Conservation (phyloP, 148 eudicot species). For the Vaccinium corymbosum region DNA sequence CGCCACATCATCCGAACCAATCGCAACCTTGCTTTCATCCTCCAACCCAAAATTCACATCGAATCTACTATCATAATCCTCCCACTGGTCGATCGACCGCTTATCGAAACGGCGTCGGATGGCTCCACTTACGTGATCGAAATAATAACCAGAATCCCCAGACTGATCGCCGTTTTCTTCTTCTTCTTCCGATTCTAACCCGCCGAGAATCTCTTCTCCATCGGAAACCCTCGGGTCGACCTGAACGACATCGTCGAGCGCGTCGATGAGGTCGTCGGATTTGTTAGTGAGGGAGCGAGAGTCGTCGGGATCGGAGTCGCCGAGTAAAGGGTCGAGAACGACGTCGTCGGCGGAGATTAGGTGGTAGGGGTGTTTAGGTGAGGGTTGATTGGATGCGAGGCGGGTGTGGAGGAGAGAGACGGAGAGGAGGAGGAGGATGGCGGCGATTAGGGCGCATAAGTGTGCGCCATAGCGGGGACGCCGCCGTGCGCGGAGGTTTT, state of each 20-base stretch:
- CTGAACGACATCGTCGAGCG: slow-evolving; percentile 29
- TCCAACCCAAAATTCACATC: slow-evolving; percentile 23
- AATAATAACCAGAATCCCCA: slow-evolving; percentile 40
- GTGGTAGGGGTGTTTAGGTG: slow-evolving; percentile 15
- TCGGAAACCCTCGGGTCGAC: slow-evolving; percentile 22
- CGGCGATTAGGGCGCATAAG: slow-evolving; percentile 40
- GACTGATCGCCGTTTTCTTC: slow-evolving; percentile 12
- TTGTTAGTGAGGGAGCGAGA: slow-evolving; percentile 11
- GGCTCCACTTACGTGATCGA: slow-evolving; percentile 46
- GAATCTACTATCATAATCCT: slow-evolving; percentile 41
- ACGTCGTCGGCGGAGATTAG: slow-evolving; percentile 13
- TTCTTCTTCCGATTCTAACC: slow-evolving; percentile 26
- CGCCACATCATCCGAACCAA: slow-evolving; percentile 67
- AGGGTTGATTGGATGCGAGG: slow-evolving; percentile 36
- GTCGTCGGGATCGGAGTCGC: slow-evolving; percentile 22
- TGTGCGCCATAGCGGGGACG: slow-evolving; percentile 48
- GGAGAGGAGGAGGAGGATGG: slow-evolving; percentile 58
- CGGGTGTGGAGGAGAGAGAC: slow-evolving; percentile 59
- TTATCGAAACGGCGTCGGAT: slow-evolving; percentile 57
- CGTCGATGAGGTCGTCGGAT: slow-evolving; percentile 57
- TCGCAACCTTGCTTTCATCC: slow-evolving; percentile 34
- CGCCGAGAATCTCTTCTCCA: slow-evolving; percentile 34
- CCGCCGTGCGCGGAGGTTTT: slow-evolving; percentile 53
- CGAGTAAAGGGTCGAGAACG: slow-evolving; percentile 25
- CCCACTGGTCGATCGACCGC: slow-evolving; percentile 62